Evolutionary conservation across 495 filamentous ascomycete species (phyloP).

Genomic region (Aspergillus panamensis): DNA sequence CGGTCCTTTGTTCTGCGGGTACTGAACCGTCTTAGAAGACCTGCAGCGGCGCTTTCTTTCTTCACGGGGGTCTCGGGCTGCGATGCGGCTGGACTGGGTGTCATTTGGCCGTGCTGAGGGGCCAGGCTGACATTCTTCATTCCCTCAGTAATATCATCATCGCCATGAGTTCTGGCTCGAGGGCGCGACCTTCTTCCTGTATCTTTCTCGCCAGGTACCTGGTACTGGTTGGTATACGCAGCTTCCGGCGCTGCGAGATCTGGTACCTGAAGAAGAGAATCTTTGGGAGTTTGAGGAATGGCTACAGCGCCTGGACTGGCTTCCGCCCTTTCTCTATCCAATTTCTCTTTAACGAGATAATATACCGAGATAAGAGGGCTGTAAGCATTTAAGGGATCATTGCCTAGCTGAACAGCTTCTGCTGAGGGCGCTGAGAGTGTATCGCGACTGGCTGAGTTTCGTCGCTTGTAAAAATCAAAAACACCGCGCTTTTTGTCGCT

Average conservation of each 20-base stretch:
- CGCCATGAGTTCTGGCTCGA: slow-evolving; percentile 88
- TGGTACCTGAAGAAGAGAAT: slow-evolving; percentile 62
- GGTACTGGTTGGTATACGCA: slow-evolving; percentile 90
- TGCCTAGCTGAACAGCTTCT: slow-evolving; percentile 77
- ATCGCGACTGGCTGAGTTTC: slow-evolving; percentile 86
- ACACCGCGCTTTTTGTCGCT: slow-evolving; percentile 86
- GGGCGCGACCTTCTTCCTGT: slow-evolving; percentile 76
- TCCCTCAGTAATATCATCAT: slow-evolving; percentile 80
- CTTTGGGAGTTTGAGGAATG: slow-evolving; percentile 53
- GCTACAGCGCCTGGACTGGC: slow-evolving; percentile 58
- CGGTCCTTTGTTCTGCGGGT: slow-evolving; percentile 68
- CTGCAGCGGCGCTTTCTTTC: slow-evolving; percentile 83
- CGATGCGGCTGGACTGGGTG: slow-evolving; percentile 52
- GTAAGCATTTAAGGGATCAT: slow-evolving; percentile 90
- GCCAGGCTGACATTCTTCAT: slow-evolving; percentile 69
- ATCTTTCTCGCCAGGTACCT: slow-evolving; percentile 76
- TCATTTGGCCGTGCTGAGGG: slow-evolving; percentile 47
- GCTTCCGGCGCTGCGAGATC: slow-evolving; percentile 77
- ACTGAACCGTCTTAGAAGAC: slow-evolving; percentile 87
- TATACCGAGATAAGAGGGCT: slow-evolving; percentile 92
- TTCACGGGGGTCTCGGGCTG: slow-evolving; percentile 62
- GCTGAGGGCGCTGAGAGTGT: slow-evolving; percentile 82
- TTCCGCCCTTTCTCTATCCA: slow-evolving; percentile 72
- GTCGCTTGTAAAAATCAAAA: slow-evolving; percentile 96
- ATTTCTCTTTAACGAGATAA: slow-evolving; percentile 91